Evolutionary conservation across 106 monocot species (phyloP), one percentile per base, ranked within the genome.

Genomic region (Dactylorhiza incarnata): DNA sequence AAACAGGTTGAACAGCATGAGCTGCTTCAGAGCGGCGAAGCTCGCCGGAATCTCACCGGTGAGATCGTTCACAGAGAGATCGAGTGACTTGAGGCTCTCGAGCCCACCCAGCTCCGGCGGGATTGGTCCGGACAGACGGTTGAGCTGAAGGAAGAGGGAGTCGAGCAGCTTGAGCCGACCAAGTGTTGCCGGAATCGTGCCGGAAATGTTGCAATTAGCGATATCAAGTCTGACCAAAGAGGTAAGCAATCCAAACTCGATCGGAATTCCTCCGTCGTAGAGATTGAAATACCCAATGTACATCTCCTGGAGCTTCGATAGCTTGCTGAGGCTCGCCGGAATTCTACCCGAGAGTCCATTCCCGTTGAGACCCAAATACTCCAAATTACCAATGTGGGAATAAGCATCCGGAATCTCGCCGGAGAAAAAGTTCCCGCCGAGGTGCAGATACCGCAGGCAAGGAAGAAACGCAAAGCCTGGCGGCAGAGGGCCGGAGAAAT

Each of bases 401-500:
- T 85, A 94, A 44, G 25, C 22, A 3, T 78, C 79, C 2, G 90
- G 94, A n/a, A 94, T 91, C 48, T 48, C 59, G 65, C 94, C 94
- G 73, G 81, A 73, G 86, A 94, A 94, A 75, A 69, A 91, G 83
- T 94, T 94, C 14, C 94, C 91, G 10, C 94, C 94, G 23, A 94
- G 86, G 47, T 86, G 84, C 62, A 94, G 82, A 80, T 88, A 74
- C 13, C 84, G 84, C 45, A 94, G 85, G 9, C 49, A 69, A 3
- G 77, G 45, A 26, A 79, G 65, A 6, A 12, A 43, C 9, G 74
- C 55, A 46, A 86, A 12, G 20, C 49, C 47, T 4, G 72, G 24
- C 0, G 93, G 93, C 11, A 93, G 86, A 0, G 75, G 61, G 5
- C 93, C 93, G 43, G 84, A 81, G 87, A 93, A 84, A 82, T 93